phyloP scores from a whole-genome alignment of 2,329 filamentous ascomycete genomes.

The Chaetomium globosum region DNA sequence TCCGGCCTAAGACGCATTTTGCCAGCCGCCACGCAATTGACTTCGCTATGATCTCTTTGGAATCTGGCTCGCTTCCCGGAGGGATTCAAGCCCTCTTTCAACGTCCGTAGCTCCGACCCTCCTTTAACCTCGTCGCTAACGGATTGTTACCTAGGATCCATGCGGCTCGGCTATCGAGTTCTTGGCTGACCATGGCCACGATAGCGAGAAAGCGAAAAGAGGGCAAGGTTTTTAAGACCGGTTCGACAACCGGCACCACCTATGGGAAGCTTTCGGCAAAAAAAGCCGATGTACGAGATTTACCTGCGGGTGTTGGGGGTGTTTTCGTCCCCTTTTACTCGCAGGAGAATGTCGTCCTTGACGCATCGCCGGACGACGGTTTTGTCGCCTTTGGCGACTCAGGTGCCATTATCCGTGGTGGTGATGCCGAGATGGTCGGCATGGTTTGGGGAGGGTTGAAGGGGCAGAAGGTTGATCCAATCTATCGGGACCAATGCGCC shows the following conservation, averaged over 20 bases:
- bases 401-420: no score
- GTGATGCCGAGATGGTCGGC: background rate
- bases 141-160: background rate
- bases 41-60: no score
- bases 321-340: background rate
- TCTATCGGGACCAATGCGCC: no score
- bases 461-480: no score
- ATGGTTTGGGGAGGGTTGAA: no score
- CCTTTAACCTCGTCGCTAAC: no score
- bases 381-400: background rate
- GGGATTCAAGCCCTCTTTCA: no score
- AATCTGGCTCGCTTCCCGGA: no score
- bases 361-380: background rate
- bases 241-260: background rate
- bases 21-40: no score
- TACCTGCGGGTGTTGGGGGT: background rate
- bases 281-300: background rate
- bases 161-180: background rate
- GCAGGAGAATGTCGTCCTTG: background rate
- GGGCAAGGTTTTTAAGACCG: background rate
- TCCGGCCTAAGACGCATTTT: no score
- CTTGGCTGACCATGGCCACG: background rate
- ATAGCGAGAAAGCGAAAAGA: background rate
- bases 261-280: background rate
- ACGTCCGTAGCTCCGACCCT: no score